phyloP scores from a whole-genome alignment of 306 rosid genomes.

The Rosa persica region DNA sequence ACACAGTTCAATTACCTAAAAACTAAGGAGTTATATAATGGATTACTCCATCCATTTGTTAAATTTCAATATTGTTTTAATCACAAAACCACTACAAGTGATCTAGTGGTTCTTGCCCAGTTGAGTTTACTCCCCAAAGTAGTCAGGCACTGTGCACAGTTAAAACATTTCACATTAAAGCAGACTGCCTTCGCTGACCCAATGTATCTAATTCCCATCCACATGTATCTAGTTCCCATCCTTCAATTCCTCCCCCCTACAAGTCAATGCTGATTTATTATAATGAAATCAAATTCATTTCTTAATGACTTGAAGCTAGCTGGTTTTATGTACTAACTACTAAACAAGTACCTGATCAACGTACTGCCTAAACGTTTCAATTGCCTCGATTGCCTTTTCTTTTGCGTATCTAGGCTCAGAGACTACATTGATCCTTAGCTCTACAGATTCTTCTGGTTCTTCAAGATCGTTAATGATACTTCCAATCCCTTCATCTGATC shows the following conservation, averaged over 20 bases:
- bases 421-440: slow-evolving; percentile 64
- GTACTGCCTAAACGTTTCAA: slow-evolving; percentile 62
- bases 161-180: too few relatives aligned
- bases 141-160: too few relatives aligned
- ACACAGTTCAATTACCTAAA: neutral
- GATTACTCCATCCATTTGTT: neutral
- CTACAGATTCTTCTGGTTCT: slow-evolving; percentile 67
- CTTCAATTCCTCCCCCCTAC: slow-evolving; percentile 74
- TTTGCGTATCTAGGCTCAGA: slow-evolving; percentile 71
- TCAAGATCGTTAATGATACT: slow-evolving; percentile 75
- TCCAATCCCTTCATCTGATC: slow-evolving; percentile 78
- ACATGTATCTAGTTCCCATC: slow-evolving; percentile 88
- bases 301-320: neutral
- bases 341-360: slow-evolving; percentile 54
- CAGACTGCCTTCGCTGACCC: slow-evolving; percentile 96
- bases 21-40: neutral
- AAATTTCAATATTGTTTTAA: neutral
- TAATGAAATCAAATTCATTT: neutral
- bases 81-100: too few relatives aligned
- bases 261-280: neutral
- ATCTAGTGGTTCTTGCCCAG: slow-evolving; percentile 62
- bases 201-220: too few relatives aligned
- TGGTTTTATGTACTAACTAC: neutral
- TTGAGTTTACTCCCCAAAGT: slow-evolving; percentile 64
- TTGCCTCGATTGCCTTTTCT: slow-evolving; percentile 61